phyloP scores from a whole-genome alignment of 805 yeast species.

The Lipomyces yamadae region DNA sequence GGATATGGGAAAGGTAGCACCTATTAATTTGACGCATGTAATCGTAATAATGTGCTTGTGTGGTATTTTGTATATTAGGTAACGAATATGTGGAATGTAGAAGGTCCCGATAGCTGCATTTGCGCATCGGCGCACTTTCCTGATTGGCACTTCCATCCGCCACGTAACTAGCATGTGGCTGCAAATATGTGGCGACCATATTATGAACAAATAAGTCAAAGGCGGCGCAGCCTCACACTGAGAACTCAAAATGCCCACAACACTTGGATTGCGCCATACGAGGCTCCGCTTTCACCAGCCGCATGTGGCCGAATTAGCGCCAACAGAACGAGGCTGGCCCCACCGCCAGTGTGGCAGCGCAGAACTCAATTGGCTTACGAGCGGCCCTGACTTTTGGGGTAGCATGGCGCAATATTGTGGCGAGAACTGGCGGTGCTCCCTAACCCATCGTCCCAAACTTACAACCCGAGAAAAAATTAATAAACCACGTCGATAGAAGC shows the following conservation, averaged over 20 bases:
- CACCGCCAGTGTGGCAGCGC: background rate
- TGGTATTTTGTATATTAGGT: conserved; percentile 7
- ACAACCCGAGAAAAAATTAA: background rate
- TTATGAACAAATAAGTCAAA: background rate
- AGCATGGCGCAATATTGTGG: conserved; percentile 8
- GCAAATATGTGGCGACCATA: background rate
- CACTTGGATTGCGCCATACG: background rate
- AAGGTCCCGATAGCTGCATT: background rate
- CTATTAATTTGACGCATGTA: background rate
- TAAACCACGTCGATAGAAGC: background rate
- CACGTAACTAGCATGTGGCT: background rate
- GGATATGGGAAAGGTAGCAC: background rate
- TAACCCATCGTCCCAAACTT: background rate
- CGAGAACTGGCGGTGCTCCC: background rate
- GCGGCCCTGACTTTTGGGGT: conserved; percentile 4
- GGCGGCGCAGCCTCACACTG: background rate
- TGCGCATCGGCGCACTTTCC: too few relatives aligned
- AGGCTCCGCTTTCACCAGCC: background rate
- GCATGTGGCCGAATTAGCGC: background rate
- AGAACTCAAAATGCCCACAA: background rate
- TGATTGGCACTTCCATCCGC: background rate
- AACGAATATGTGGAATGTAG: background rate
- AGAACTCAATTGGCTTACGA: background rate
- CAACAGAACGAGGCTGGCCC: background rate
- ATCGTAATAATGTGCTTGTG: background rate